Evolutionary conservation across 805 yeast genomes (phyloP).

Genomic region (Metschnikowia borealis): DNA sequence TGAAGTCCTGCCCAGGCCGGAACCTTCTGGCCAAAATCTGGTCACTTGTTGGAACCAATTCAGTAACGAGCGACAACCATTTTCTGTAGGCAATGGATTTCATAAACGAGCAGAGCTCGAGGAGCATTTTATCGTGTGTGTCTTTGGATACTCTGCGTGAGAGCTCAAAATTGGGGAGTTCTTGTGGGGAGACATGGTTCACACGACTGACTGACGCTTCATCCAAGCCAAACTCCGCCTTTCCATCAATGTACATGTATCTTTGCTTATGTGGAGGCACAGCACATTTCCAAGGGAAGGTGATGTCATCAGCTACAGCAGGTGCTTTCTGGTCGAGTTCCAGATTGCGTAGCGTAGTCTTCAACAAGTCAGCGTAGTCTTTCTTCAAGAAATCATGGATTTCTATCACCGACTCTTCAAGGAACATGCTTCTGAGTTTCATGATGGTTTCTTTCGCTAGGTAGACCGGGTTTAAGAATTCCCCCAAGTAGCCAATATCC

Average conservation of each 20-base stretch:
- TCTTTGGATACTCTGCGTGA: constrained; percentile 14
- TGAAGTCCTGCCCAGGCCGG: constrained; percentile 93
- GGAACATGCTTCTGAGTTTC: constrained; percentile 49
- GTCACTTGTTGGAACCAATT: constrained; percentile 57
- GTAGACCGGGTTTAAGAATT: constrained; percentile 55
- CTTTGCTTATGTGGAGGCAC: constrained; percentile 93
- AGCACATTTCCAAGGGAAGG: constrained; percentile 83
- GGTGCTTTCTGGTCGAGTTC: constrained; percentile 69
- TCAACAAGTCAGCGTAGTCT: constrained; percentile 47
- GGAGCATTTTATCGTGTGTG: constrained; percentile 39
- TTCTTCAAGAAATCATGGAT: constrained; percentile 59
- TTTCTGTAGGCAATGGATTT: constrained; percentile 59
- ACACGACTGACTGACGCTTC: constrained; percentile 28
- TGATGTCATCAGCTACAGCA: constrained; percentile 47
- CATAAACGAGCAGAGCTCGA: constrained; percentile 55
- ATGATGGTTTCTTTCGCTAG: constrained; percentile 27
- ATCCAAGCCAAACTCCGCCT: constrained; percentile 31
- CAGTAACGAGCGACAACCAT: constrained; percentile 65
- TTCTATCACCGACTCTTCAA: constrained; percentile 66
- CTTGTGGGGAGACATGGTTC: constrained; percentile 43
- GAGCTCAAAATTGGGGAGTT: constrained; percentile 53
- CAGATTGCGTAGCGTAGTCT: constrained; percentile 44
- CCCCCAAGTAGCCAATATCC: constrained; percentile 48
- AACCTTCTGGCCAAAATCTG: constrained; percentile 77
- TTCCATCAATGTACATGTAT: constrained; percentile 76